A percentile compares a stretch with the other conserved stretches of the same genome.
Evolutionary conservation across 768 basidiomycete species (phyloP).

Genomic region (Phlegmacium glaucopus): DNA sequence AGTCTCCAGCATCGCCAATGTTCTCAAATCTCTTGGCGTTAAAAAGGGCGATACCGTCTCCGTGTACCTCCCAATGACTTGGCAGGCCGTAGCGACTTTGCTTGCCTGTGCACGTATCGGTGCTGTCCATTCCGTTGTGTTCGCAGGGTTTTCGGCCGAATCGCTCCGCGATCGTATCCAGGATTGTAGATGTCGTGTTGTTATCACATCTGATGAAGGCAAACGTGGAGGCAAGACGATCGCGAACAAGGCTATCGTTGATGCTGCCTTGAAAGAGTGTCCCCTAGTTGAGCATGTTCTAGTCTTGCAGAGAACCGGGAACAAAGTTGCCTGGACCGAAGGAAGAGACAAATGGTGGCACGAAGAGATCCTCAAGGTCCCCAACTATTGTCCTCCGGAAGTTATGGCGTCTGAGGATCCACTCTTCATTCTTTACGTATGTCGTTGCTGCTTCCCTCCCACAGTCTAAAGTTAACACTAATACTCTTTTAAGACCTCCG

Average conservation of each 20-base stretch:
- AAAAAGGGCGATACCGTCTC: constrained; percentile 95
- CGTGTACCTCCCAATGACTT: constrained; percentile 92
- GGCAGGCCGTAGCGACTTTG: constrained; percentile 95
- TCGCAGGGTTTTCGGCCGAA: constrained; percentile 96
- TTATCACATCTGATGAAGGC: constrained; percentile 96
- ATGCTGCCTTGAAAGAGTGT: constrained; percentile 82
- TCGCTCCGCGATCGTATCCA: constrained; percentile 88
- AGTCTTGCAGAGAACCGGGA: constrained; percentile 86
- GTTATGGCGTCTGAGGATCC: constrained; percentile 93
- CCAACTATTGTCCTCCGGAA: constrained; percentile 85
- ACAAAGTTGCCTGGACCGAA: constrained; percentile 71
- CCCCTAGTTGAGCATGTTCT: constrained; percentile 88
- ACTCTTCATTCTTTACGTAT: constrained; percentile 96
- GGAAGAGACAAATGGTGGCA: constrained; percentile 97
- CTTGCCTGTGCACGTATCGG: constrained; percentile 97
- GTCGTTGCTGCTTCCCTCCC: constrained; percentile 25
- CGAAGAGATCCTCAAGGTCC: constrained; percentile 82
- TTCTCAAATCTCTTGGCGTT: constrained; percentile 84
- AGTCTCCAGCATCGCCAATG: constrained; percentile 87
- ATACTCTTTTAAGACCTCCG: constrained; percentile 65
- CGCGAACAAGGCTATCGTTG: constrained; percentile 91
- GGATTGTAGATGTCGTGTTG: constrained; percentile 86
- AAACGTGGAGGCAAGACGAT: constrained; percentile 92
- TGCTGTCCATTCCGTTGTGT: constrained; percentile 95
- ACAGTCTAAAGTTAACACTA: constrained; percentile 5